Evolutionary conservation across 192 early-diverging fungal species (phyloP).

Genomic region (Kickxella alabastrina): DNA sequence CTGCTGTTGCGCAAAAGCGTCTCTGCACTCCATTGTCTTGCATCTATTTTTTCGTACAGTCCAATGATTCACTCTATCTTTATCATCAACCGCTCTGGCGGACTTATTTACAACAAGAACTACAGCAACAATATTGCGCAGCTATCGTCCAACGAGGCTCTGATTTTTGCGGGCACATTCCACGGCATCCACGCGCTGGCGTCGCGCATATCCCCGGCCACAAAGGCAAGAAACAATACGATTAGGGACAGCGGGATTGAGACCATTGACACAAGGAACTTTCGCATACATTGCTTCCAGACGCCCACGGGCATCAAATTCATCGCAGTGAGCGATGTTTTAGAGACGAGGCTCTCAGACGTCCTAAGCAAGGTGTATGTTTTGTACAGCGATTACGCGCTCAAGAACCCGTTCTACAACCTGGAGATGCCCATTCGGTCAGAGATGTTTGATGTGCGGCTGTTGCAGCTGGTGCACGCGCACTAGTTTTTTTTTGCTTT

Average conservation of each 20-base stretch:
- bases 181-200: conserved; percentile 97
- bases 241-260: conserved; percentile 81
- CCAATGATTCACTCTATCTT: conserved; percentile 78
- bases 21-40: background rate
- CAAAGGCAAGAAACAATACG: conserved; percentile 4
- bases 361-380: conserved; percentile 70
- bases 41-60: background rate
- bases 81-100: conserved; percentile 89
- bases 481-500: conserved; percentile 1
- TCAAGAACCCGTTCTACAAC: conserved; percentile 99
- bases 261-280: conserved; percentile 84
- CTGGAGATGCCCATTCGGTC: conserved; percentile 98
- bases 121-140: conserved; percentile 78
- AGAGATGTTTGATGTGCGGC: conserved; percentile 86
- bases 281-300: conserved; percentile 91
- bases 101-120: conserved; percentile 90
- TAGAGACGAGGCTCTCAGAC: conserved; percentile 57
- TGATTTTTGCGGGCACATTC: conserved; percentile 97
- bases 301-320: conserved; percentile 96
- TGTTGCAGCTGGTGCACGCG: conserved; percentile 48
- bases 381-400: conserved; percentile 91
- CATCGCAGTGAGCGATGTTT: conserved; percentile 81
- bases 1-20: too few species aligned
- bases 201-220: conserved; percentile 83
- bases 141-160: conserved; percentile 90